A percentile compares a stretch with the other conserved stretches of the same genome.
Conservation (phyloP, 129 eudicot genomes). For the Flaveria linearis region DNA sequence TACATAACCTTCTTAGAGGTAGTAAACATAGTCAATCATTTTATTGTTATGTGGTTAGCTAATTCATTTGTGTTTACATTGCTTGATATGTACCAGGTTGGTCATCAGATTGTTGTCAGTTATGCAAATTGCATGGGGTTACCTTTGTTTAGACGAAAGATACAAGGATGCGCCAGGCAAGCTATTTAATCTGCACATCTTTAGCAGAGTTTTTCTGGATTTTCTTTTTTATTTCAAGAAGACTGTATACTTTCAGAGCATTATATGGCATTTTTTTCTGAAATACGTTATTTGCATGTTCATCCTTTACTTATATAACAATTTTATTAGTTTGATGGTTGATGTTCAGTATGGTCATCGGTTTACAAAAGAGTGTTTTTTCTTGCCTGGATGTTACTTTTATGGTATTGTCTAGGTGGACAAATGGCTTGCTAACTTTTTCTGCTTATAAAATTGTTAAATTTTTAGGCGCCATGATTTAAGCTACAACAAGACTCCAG, state of each 20-base stretch:
- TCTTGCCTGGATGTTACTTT: background rate
- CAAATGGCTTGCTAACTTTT: background rate
- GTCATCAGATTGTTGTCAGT: conserved; percentile 89
- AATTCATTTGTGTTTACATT: conserved; percentile 7
- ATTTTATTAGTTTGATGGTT: background rate
- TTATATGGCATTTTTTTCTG: background rate
- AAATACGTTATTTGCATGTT: conserved; percentile 10
- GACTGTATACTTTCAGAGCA: conserved; percentile 1
- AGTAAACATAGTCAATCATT: background rate
- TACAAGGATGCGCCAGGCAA: conserved; percentile 95
- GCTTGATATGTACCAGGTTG: conserved; percentile 56
- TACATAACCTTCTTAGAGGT: conserved; percentile 1
- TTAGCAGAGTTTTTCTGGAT: conserved; percentile 11
- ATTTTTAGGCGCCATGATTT: conserved; percentile 64
- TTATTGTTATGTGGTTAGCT: conserved; percentile 15
- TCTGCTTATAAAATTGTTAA: background rate
- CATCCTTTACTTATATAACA: background rate
- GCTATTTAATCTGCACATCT: conserved; percentile 37
- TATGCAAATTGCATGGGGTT: conserved; percentile 96
- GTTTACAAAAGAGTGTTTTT: background rate
- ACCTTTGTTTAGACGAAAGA: conserved; percentile 83
- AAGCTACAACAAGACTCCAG: conserved; percentile 74
- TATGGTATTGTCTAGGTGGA: conserved; percentile 15
- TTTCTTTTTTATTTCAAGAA: conserved; percentile 18
- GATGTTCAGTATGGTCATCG: background rate